phyloP scores from a whole-genome alignment of 192 early-diverging fungal genomes.

The Coemansia sp. region DNA sequence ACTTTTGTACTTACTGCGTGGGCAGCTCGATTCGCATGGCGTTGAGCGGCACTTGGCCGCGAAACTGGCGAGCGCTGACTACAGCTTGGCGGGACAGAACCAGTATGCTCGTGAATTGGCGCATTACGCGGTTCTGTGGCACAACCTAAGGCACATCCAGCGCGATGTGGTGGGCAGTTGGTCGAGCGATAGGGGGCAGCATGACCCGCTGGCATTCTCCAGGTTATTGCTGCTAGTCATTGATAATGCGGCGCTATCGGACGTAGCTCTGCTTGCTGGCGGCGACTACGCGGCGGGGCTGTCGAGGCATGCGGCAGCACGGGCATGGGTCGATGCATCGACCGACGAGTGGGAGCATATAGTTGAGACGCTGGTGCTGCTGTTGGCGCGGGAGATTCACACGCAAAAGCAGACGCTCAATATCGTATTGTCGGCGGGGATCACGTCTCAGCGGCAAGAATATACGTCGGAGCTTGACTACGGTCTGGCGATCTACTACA shows the following conservation, averaged over 20 bases:
- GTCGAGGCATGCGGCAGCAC: slow-evolving; percentile 19
- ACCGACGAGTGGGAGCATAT: slow-evolving; percentile 34
- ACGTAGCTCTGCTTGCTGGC: slow-evolving; percentile 22
- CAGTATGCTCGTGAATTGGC: slow-evolving; percentile 18
- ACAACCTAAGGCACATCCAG: slow-evolving; percentile 30
- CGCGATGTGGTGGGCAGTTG: slow-evolving; percentile 1
- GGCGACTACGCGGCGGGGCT: slow-evolving; percentile 5
- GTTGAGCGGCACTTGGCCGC: slow-evolving; percentile 41
- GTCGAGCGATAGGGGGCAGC: not conserved
- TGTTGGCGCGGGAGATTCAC: slow-evolving; percentile 42
- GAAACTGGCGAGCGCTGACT: slow-evolving; percentile 9
- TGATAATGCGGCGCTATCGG: slow-evolving; percentile 50
- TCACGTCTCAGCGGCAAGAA: slow-evolving; percentile 27
- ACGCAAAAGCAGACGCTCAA: slow-evolving; percentile 10
- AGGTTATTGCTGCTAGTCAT: slow-evolving; percentile 80
- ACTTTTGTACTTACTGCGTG: slow-evolving; percentile 66
- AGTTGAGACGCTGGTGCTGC: slow-evolving; percentile 17
- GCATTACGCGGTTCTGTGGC: slow-evolving; percentile 42
- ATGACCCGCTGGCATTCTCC: slow-evolving; percentile 60
- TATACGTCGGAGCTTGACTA: slow-evolving; percentile 28
- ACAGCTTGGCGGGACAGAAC: not conserved
- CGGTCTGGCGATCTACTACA: slow-evolving; percentile 24
- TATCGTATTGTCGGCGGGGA: slow-evolving; percentile 13
- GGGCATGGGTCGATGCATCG: slow-evolving; percentile 40
- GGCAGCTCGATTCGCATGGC: slow-evolving; percentile 15